Percentiles rank a stretch among this genome's conserved stretches.
Evolutionary conservation across 2,329 filamentous ascomycete genomes (phyloP).

Genomic region (Cladophialophora bantiana): DNA sequence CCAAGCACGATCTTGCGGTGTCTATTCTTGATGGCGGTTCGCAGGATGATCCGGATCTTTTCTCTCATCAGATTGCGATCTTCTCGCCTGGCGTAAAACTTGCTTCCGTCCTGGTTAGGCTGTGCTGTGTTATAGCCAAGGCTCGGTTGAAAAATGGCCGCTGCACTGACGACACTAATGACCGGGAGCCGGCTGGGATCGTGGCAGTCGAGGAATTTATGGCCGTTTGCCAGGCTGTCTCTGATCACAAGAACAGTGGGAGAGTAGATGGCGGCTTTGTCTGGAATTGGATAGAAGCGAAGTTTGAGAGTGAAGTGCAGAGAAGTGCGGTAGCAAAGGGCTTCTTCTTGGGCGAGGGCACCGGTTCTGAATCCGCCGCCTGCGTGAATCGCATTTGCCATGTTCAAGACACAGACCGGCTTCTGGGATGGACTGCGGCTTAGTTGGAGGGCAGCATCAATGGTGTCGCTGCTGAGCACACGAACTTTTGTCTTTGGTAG

Average conservation of each 20-base stretch:
- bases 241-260: conserved; percentile 67
- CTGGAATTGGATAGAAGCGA: conserved; percentile 61
- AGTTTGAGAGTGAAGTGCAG: conserved; percentile 50
- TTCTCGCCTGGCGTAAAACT: conserved; percentile 50
- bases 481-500: conserved; percentile 49
- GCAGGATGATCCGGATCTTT: conserved; percentile 68
- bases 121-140: conserved; percentile 4
- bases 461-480: conserved; percentile 64
- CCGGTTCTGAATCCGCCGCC: conserved; percentile 72
- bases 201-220: conserved; percentile 54
- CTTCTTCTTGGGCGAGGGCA: conserved; percentile 72
- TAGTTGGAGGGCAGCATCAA: conserved; percentile 62
- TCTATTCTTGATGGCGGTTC: conserved; percentile 64
- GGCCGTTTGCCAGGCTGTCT: conserved; percentile 54
- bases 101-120: background rate
- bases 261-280: conserved; percentile 63
- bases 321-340: conserved; percentile 68
- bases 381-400: conserved; percentile 64
- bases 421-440: conserved; percentile 40
- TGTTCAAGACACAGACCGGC: conserved; percentile 69
- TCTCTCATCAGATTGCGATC: conserved; percentile 64
- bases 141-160: conserved; percentile 59
- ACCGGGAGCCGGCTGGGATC: conserved; percentile 54
- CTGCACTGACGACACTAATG: conserved; percentile 67
- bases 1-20: conserved; percentile 70